A percentile compares a stretch with the other conserved stretches of the same genome.
Evolutionary conservation across 495 filamentous ascomycete species (phyloP).

Genomic region (Talaromyces nanjingensis): DNA sequence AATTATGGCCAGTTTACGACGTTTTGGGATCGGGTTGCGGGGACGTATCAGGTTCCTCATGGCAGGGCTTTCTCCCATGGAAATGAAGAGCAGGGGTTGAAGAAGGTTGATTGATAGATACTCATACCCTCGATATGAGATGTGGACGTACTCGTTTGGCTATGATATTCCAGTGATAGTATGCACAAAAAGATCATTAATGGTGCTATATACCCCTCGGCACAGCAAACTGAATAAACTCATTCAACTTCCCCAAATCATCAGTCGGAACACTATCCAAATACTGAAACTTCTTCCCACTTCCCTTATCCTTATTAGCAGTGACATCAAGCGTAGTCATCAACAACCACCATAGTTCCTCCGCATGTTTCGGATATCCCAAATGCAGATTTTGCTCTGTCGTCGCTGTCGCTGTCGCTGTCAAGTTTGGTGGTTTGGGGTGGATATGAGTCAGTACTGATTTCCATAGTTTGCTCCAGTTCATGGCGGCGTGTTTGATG

Average conservation of each 20-base stretch:
- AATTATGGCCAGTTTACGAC: slow-evolving; percentile 82
- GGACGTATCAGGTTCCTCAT: slow-evolving; percentile 57
- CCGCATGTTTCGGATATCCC: slow-evolving; percentile 33
- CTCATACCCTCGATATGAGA: no score
- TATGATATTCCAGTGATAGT: not conserved
- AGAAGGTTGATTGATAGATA: slow-evolving; percentile 58
- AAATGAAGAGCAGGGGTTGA: slow-evolving; percentile 17
- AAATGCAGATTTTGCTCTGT: slow-evolving; percentile 19
- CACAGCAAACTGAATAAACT: slow-evolving; percentile 28
- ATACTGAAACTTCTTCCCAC: slow-evolving; percentile 17
- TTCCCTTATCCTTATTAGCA: slow-evolving; percentile 4
- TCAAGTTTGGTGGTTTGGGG: no score
- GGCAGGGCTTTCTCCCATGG: not conserved
- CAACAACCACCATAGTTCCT: slow-evolving; percentile 33
- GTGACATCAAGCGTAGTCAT: slow-evolving; percentile 23
- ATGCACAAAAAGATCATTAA: no score
- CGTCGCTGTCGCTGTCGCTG: no score
- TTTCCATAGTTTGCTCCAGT: slow-evolving; percentile 33
- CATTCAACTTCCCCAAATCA: slow-evolving; percentile 30
- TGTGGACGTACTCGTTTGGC: no score
- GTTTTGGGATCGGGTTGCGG: slow-evolving; percentile 66
- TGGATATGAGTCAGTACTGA: slow-evolving; percentile 10
- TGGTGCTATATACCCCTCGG: not conserved
- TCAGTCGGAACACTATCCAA: slow-evolving; percentile 29
- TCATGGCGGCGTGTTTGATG: slow-evolving; percentile 24